These are phyloP conservation scores for Baorangia bicolor DNA, from an alignment of 768 basidiomycete species.

Conservation along the genomic window DNA sequence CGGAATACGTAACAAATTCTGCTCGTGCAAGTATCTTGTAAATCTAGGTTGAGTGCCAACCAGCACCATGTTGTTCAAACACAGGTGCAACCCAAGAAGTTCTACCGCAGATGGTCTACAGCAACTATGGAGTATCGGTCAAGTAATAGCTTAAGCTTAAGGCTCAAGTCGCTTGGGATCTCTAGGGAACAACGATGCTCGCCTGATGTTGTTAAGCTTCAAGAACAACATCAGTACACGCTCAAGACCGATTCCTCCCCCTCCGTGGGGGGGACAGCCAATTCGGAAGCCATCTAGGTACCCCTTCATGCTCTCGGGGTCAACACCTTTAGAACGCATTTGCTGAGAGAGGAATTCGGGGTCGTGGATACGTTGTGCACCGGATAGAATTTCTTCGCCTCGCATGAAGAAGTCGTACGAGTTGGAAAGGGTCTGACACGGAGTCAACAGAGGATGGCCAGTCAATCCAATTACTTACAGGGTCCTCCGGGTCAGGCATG, in stretches of 20 bases:
- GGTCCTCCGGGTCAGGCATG: constrained; percentile 94
- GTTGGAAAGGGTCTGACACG: constrained; percentile 78
- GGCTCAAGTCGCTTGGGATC: constrained; percentile 95
- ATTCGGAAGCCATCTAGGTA: constrained; percentile 95
- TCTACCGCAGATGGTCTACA: not conserved
- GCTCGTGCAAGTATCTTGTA: constrained; percentile 19
- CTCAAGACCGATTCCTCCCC: constrained; percentile 94
- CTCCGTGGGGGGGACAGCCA: constrained; percentile 95
- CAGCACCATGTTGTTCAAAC: constrained; percentile 5
- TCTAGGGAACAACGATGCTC: constrained; percentile 92
- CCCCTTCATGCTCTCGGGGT: constrained; percentile 87
- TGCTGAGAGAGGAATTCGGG: constrained; percentile 74
- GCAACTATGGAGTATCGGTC: not conserved
- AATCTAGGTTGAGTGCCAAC: constrained; percentile 13
- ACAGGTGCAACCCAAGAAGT: not conserved
- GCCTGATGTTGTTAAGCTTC: constrained; percentile 92
- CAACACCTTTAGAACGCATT: constrained; percentile 86
- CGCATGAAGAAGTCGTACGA: constrained; percentile 99
- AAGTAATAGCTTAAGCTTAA: constrained; percentile 33
- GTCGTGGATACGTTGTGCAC: constrained; percentile 97
- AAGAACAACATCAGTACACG: constrained; percentile 97
- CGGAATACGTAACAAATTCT: constrained; percentile 23
- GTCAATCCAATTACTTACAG: constrained; percentile 47
- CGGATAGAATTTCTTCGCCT: constrained; percentile 97
- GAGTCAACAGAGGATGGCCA: constrained; percentile 1